phyloP scores from a whole-genome alignment of 1,139 yeast species.

The Saccharomyces hybrid region DNA sequence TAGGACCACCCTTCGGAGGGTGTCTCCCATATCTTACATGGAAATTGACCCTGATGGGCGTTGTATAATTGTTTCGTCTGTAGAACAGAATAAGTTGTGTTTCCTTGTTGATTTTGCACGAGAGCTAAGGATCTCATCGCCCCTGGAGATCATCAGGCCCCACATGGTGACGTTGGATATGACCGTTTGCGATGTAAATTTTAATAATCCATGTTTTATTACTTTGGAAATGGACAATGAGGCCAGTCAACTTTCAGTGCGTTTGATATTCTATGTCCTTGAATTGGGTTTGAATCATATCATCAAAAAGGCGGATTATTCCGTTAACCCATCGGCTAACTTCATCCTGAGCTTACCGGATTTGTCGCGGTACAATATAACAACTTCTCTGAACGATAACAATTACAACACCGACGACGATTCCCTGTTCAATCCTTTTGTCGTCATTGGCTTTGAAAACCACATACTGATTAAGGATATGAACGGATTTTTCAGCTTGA shows the following conservation, averaged over 20 bases:
- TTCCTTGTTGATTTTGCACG: constrained; percentile 47
- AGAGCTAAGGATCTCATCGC: constrained; percentile 55
- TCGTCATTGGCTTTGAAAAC: constrained; percentile 44
- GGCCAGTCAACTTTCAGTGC: constrained; percentile 22
- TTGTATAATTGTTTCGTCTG: constrained; percentile 61
- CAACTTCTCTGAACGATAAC: constrained; percentile 8
- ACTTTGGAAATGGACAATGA: constrained; percentile 57
- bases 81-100: constrained; percentile 66
- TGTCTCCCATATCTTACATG: constrained; percentile 72
- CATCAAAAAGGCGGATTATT: constrained; percentile 42
- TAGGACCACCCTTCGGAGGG: constrained; percentile 67
- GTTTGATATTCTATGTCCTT: constrained; percentile 63
- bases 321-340: constrained; percentile 36
- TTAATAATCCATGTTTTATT: constrained; percentile 78
- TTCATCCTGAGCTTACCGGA: constrained; percentile 28
- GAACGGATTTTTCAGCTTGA: constrained; percentile 30
- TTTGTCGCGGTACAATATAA: constrained; percentile 19
- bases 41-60: constrained; percentile 68
- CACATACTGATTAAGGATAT: constrained; percentile 41
- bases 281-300: constrained; percentile 83
- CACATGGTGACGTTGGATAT: constrained; percentile 48
- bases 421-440: constrained; percentile 48
- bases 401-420: constrained; percentile 28
- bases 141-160: constrained; percentile 58
- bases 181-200: constrained; percentile 64